Evolutionary conservation across 2,329 filamentous ascomycete genomes (phyloP).

Genomic region (Talaromyces sp.): DNA sequence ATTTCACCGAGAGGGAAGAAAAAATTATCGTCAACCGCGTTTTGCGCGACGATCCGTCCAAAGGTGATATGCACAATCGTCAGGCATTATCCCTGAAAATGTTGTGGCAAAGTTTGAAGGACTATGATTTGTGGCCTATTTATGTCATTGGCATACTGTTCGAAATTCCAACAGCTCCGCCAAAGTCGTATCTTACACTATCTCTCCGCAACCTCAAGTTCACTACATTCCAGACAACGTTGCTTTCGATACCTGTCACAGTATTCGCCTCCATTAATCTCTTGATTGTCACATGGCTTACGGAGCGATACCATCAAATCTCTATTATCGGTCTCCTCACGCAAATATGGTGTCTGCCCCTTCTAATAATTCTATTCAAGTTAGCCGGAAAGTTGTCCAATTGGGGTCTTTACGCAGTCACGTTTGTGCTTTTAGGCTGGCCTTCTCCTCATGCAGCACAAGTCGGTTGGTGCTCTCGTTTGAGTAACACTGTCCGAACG

Average conservation of each 20-base stretch:
- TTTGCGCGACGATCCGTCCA: conserved; percentile 50
- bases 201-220: conserved; percentile 54
- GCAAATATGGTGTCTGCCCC: conserved; percentile 52
- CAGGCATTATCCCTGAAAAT: conserved; percentile 47
- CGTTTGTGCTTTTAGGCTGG: conserved; percentile 53
- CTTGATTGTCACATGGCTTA: conserved; percentile 52
- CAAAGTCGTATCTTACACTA: conserved; percentile 39
- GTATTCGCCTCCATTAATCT: conserved; percentile 57
- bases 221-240: conserved; percentile 57
- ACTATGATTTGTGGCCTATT: conserved; percentile 51
- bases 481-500: conserved; percentile 42
- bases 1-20: conserved; percentile 48
- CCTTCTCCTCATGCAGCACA: conserved; percentile 59
- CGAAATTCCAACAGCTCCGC: conserved; percentile 38
- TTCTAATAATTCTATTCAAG: conserved; percentile 51
- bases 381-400: conserved; percentile 48
- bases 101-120: conserved; percentile 48
- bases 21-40: conserved; percentile 64
- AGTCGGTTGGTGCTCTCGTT: conserved; percentile 43
- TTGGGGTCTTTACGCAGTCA: conserved; percentile 53
- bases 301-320: conserved; percentile 55
- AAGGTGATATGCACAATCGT: conserved; percentile 56
- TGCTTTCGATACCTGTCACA: conserved; percentile 60
- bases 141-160: conserved; percentile 40
- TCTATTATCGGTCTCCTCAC: conserved; percentile 53